A percentile compares a stretch with the other conserved stretches of the same genome.
Evolutionary conservation across 176 grass and related monocot genomes (phyloP).

Genomic region (Pharus latifolius): DNA sequence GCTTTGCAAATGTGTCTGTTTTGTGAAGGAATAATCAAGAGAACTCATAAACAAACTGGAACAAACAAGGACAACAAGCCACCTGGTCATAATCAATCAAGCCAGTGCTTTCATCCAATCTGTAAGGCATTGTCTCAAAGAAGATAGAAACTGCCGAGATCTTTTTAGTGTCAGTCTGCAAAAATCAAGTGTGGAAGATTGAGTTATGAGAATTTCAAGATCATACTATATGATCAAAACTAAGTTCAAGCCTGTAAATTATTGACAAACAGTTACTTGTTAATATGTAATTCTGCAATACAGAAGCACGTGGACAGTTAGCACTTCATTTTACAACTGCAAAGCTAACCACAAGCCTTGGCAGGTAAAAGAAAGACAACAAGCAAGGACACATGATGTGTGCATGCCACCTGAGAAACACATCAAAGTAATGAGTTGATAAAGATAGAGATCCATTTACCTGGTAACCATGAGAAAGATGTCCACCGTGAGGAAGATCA

Average conservation of each 20-base stretch:
- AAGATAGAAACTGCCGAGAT: constrained; percentile 97
- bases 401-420: background rate
- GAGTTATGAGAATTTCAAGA: constrained; percentile 14
- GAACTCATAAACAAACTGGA: background rate
- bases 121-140: constrained; percentile 99
- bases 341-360: background rate
- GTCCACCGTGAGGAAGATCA: constrained; percentile 99
- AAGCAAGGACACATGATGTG: constrained; percentile 5
- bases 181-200: constrained; percentile 20
- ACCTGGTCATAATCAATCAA: constrained; percentile 99
- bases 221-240: background rate
- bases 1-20: background rate
- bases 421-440: background rate
- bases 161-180: constrained; percentile 99
- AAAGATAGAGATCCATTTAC: constrained; percentile 26
- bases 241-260: background rate
- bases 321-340: background rate
- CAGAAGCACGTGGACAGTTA: background rate
- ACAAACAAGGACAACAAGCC: background rate
- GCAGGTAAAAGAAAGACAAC: background rate
- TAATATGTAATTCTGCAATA: background rate
- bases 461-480: constrained; percentile 99
- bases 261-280: background rate
- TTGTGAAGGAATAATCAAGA: background rate
- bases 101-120: constrained; percentile 93